A percentile compares a stretch with the other conserved stretches of the same genome.
Conservation (phyloP, 768 basidiomycete species). For the Calocybe indica region DNA sequence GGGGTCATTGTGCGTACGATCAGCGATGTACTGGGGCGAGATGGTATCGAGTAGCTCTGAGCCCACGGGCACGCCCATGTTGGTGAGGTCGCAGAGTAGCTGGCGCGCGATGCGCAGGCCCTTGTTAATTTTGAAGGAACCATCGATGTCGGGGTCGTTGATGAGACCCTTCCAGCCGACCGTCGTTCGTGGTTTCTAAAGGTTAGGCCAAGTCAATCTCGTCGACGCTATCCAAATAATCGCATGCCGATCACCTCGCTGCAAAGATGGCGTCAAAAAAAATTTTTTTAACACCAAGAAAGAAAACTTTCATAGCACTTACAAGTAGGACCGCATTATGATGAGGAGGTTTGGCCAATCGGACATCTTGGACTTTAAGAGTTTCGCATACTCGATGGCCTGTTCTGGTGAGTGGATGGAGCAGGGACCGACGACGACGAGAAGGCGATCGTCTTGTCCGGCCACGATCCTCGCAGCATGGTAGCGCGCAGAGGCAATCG, state of each 20-base stretch:
- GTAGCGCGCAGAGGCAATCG: constrained; percentile 77
- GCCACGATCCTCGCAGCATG: constrained; percentile 73
- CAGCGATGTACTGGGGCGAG: constrained; percentile 77
- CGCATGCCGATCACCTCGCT: too few relatives aligned
- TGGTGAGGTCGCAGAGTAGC: constrained; percentile 86
- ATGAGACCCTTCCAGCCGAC: constrained; percentile 97
- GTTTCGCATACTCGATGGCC: constrained; percentile 76
- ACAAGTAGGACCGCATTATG: constrained; percentile 98
- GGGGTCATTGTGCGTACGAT: constrained; percentile 37
- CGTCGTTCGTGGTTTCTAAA: constrained; percentile 90
- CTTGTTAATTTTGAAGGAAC: constrained; percentile 95
- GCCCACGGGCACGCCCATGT: constrained; percentile 87
- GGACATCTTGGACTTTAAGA: constrained; percentile 61
- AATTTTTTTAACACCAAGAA: constrained; percentile 3
- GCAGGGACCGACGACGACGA: constrained; percentile 95
- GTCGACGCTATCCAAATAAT: too few relatives aligned
- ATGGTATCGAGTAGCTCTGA: constrained; percentile 85
- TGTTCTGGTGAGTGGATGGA: constrained; percentile 88
- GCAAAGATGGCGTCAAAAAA: background rate
- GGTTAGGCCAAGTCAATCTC: constrained; percentile 4
- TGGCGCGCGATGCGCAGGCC: constrained; percentile 85
- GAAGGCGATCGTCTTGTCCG: constrained; percentile 78
- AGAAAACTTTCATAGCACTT: constrained; percentile 25
- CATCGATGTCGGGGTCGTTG: constrained; percentile 94
- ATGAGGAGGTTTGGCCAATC: constrained; percentile 76